Evolutionary conservation across 495 filamentous ascomycete species (phyloP), one percentile per base, ranked within the genome.

Genomic region (Penicillium riverlandense): DNA sequence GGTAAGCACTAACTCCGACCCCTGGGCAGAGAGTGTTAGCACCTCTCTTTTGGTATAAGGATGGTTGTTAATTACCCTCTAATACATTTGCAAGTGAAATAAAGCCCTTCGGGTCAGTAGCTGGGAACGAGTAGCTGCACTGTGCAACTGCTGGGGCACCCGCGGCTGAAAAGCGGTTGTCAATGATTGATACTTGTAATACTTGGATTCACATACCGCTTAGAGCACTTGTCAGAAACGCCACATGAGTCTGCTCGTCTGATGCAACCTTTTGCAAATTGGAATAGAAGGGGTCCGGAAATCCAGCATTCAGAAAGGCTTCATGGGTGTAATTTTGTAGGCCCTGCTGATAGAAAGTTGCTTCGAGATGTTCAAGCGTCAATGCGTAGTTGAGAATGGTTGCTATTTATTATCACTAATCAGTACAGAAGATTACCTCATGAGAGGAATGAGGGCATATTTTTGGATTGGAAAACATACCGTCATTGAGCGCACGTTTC

Each of bases 121-220:
- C 57, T n/a, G 71, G 72, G 56, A 84, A 84, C 11, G 56, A 51
- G 52, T 85, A 85, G 7, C 58, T 72, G 65, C 79, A 83, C 11
- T 63, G 63, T 13, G 57, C 61, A 2, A 81, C 76, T 2, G 80
- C 69, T 1, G 48, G 47, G 2, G 59, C 69, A 36, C 72, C 73
- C 35, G 70, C 69, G 13, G 67, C 67, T 52, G 48, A 5, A 12
- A 34, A 12, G 32, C 37, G 16, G 51, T 52, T 8, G 22, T 22
- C 4, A 22, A 52, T 22, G 7, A 37, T 35, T 11, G 15, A 4
- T 29, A 11, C 14, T 6, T 16, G 2, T 6, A 16, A 6, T 45
- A 41, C 22, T 22, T 22, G 22, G 22, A 6, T 6, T 22, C 4
- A 22, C 22, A 6, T 22, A 22, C 22, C 22, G 22, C 22, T 4